Percentiles rank a stretch among this genome's conserved stretches.
Conservation (phyloP, 164 flowering plant species). For the Nymphaea colorata region DNA sequence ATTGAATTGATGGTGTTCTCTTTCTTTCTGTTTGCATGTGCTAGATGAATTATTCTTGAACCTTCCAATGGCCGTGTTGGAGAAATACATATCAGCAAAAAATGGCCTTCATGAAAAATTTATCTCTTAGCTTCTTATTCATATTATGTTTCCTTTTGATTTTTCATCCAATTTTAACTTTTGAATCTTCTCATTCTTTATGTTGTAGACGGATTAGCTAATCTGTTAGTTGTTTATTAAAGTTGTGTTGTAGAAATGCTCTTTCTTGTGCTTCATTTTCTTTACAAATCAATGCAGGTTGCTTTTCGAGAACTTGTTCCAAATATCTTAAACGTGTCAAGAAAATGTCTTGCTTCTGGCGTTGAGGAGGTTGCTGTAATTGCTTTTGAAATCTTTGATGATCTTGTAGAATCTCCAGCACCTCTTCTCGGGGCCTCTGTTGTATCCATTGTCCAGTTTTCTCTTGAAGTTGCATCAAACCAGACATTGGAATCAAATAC, state of each 20-base stretch:
- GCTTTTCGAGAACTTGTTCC: slow-evolving; percentile 91
- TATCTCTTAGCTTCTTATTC: too few relatives aligned
- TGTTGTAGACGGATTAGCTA: too few relatives aligned
- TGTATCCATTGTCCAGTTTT: slow-evolving; percentile 82
- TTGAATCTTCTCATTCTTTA: too few relatives aligned
- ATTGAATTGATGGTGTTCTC: too few relatives aligned
- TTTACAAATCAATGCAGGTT: slow-evolving; percentile 30
- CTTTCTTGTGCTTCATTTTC: neutral
- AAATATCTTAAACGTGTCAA: slow-evolving; percentile 75
- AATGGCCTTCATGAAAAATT: too few relatives aligned
- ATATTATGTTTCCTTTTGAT: too few relatives aligned
- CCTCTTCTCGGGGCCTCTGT: slow-evolving; percentile 95
- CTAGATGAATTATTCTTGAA: too few relatives aligned
- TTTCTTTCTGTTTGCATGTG: too few relatives aligned
- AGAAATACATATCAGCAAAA: too few relatives aligned
- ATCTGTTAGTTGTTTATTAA: too few relatives aligned
- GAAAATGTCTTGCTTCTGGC: slow-evolving; percentile 82
- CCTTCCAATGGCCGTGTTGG: too few relatives aligned
- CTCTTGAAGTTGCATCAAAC: slow-evolving; percentile 94
- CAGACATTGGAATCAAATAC: slow-evolving; percentile 71
- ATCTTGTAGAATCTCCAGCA: slow-evolving; percentile 93
- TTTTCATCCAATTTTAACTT: too few relatives aligned
- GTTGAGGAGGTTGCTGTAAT: slow-evolving; percentile 87
- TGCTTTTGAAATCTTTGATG: slow-evolving; percentile 98
- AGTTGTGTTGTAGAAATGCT: neutral